Base-by-base conservation (phyloP, 2,329 filamentous ascomycete species). In the Trichoderma sp. region DNA sequence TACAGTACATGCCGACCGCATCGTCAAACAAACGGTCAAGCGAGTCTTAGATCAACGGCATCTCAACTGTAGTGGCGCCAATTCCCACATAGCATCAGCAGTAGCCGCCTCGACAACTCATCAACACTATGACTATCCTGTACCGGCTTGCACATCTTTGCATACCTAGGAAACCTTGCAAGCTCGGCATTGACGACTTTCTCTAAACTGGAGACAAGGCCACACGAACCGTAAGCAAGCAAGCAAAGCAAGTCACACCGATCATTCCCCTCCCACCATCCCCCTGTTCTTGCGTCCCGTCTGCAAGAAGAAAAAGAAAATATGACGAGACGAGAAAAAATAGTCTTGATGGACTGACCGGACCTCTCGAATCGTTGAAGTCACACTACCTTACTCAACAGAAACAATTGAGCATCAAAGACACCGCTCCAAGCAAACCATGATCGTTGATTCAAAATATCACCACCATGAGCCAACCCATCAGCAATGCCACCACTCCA, bases 201-300 rank as follows among this genome's bases (percentile, higher is more conserved):
- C 60, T 33, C 60, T 35, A 33, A 21, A 35, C 18, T 35, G 60
- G 29, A 60, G 66, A 69, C 50, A 41, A 21, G 24, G 53, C 67
- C 67, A 45, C 67, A 62, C 53, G 67, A 71, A 71, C 67, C 67
- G n/a, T 71, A 71, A 41, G 67, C 67, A 71, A 38, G 66, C 66
- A 68, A 68, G 65, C 65, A 68, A 53, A 60, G 67, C 67, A 71
- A 71, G 67, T 71, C 67, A 71, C 53, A 71, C 67, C 67, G 67
- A 71, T 71, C 67, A 62, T 71, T 66, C 63, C 63, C 63, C 63
- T 66, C 53, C 67, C 56, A 63, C 0, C 18, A 24, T 45, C 18
- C 67, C 67, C 67, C 67, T 71, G 67, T 21, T 62, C 53, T 35
- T 62, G 53, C 53, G 27, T 68, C 53, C 45, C 35, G 18, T 71